Percentiles rank a stretch among this genome's conserved stretches.
These are phyloP conservation scores for Jackrogersella multiformis DNA, from an alignment of 495 filamentous ascomycete species.

Conservation along the genomic window DNA sequence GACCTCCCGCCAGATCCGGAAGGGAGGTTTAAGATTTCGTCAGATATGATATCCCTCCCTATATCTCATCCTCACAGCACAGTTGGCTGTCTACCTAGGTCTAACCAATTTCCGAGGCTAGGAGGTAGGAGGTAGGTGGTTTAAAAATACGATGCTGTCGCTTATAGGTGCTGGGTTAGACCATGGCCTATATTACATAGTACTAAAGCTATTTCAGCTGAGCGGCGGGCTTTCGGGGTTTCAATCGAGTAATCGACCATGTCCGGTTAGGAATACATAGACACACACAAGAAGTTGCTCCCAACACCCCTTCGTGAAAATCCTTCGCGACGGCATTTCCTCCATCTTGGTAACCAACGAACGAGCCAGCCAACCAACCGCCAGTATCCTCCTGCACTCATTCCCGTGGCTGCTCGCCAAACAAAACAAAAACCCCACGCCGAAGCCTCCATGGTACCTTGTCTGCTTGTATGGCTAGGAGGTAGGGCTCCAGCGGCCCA, in stretches of 20 bases:
- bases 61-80: background rate
- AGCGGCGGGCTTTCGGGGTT: background rate
- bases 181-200: background rate
- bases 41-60: background rate
- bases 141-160: background rate
- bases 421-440: background rate
- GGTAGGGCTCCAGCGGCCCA: background rate
- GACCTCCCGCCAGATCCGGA: conserved; percentile 16
- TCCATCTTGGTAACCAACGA: conserved; percentile 9
- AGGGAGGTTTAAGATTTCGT: conserved; percentile 15
- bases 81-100: background rate
- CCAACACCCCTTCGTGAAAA: conserved; percentile 13
- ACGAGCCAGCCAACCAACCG: background rate
- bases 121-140: too few species aligned
- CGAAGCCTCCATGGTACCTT: too few species aligned
- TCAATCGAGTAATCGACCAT: too few species aligned
- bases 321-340: conserved; percentile 11
- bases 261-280: too few species aligned
- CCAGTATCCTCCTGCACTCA: background rate
- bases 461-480: too few species aligned
- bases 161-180: background rate
- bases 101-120: too few species aligned
- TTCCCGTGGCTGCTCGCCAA: conserved; percentile 7
- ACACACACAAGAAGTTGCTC: background rate
- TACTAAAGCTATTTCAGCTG: conserved; percentile 16